Evolutionary conservation across 2,329 filamentous ascomycete genomes (phyloP), one percentile per base, ranked within the genome.

Genomic region (Canariomyces notabilis): DNA sequence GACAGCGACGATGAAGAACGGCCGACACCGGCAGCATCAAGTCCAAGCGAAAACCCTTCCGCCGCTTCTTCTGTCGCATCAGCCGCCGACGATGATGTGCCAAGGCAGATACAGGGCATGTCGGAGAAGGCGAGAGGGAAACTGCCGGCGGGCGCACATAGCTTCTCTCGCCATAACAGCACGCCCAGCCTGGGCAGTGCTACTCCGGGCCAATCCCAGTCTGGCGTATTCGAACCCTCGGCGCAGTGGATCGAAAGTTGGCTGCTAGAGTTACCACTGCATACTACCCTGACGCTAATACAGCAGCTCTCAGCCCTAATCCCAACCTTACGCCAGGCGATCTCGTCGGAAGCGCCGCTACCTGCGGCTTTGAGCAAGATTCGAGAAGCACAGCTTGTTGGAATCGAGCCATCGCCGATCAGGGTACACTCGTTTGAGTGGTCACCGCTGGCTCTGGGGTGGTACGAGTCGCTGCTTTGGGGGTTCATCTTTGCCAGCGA

Each of bases 81-180:
- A 0, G 72, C 73, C 32, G 68, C 78, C 1, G 89, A 94, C 49
- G 89, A 94, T 50, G 84, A 85, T 4, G 80, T 95, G 8, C 89
- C 89, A 12, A 75, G 82, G 16, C 90, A 96, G 62, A 65, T 95
- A 22, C 80, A 88, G 47, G 89, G 89, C 44, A 95, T 97, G 87
- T 96, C 91, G 16, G 93, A 97, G 66, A 98, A 97, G 65, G 93
- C 93, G 14, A 77, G 93, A 40, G 93, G 93, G 6, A 98, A 98
- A 67, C 89, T 95, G 82, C 93, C 91, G 21, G 89, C 87, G 11
- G 86, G 87, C 1, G 75, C 84, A 40, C 77, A 80, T n/a, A 79
- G 79, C 2, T 95, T 96, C 63, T 95, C 90, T 1, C 77, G 91
- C 15, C 89, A 95, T 61, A 95, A 93, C 61, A 94, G 89, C 64